Evolutionary conservation across 2,329 filamentous ascomycete genomes (phyloP).

Genomic region (Arthrobotrys pseudoclavata): DNA sequence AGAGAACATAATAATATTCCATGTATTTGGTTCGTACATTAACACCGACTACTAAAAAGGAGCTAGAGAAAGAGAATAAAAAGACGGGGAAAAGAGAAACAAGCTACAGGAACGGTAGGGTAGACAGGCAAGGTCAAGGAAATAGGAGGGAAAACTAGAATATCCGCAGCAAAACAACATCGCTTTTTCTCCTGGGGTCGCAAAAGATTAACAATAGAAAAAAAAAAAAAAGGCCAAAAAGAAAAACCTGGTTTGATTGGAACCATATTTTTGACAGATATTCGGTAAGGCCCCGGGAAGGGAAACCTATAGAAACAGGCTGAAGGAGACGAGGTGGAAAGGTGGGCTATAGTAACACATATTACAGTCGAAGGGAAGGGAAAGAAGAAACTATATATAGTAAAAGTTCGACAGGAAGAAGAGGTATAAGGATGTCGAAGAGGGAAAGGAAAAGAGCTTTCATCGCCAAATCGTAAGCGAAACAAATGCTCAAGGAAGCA

Average conservation of each 20-base stretch:
- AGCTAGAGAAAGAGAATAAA: constrained; percentile 40
- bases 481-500: constrained; percentile 37
- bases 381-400: constrained; percentile 50
- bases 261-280: constrained; percentile 16
- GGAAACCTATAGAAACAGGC: constrained; percentile 7
- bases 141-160: constrained; percentile 37
- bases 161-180: constrained; percentile 61
- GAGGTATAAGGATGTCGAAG: constrained; percentile 52
- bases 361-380: constrained; percentile 64
- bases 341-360: constrained; percentile 65
- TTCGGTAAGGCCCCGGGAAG: constrained; percentile 64
- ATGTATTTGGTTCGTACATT: constrained; percentile 60
- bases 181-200: constrained; percentile 62
- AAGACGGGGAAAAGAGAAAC: constrained; percentile 30
- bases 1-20: constrained; percentile 50
- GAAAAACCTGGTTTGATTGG: constrained; percentile 61
- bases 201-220: constrained; percentile 37
- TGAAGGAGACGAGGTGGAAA: constrained; percentile 63
- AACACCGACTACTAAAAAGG: constrained; percentile 59
- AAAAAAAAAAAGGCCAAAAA: constrained; percentile 61
- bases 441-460: constrained; percentile 37
- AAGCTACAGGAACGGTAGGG: constrained; percentile 56
- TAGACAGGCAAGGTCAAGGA: constrained; percentile 8
- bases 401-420: constrained; percentile 31
- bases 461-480: constrained; percentile 55